Conservation (phyloP, 768 basidiomycete genomes). For the Suillus fuscotomentosus region DNA sequence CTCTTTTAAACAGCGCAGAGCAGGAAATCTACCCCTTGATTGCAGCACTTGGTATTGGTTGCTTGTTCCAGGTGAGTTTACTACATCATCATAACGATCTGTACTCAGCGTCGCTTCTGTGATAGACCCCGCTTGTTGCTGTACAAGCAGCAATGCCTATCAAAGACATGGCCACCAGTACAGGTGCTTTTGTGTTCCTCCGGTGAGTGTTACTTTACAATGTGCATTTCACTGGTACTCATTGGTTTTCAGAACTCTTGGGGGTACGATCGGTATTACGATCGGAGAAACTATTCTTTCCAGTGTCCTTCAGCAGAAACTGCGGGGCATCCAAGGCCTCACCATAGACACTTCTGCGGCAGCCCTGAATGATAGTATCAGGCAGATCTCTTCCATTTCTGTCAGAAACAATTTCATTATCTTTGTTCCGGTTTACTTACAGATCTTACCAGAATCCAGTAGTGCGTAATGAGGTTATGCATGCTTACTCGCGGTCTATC, state of each 20-base stretch:
- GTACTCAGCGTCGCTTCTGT: background rate
- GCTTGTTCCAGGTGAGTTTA: constrained; percentile 30
- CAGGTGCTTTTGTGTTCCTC: constrained; percentile 35
- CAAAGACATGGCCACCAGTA: constrained; percentile 42
- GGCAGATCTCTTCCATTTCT: constrained; percentile 35
- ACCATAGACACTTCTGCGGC: constrained; percentile 41
- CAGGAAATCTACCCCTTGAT: constrained; percentile 34
- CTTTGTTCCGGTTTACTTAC: background rate
- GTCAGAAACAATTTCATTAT: constrained; percentile 10
- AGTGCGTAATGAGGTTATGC: constrained; percentile 30
- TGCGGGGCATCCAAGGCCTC: constrained; percentile 17
- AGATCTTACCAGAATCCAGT: constrained; percentile 24
- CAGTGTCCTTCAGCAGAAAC: constrained; percentile 37
- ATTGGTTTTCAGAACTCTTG: constrained; percentile 49
- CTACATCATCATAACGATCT: background rate
- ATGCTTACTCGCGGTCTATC: constrained; percentile 37
- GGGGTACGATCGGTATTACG: constrained; percentile 74
- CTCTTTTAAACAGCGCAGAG: constrained; percentile 19
- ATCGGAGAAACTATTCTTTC: constrained; percentile 71
- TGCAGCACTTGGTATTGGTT: constrained; percentile 32
- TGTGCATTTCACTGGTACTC: background rate
- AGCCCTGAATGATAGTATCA: constrained; percentile 46
- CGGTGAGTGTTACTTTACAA: constrained; percentile 16
- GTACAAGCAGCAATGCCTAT: constrained; percentile 47
- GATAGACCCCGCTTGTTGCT: constrained; percentile 31